Conservation (phyloP, 2,329 filamentous ascomycete genomes). For the Aspergillus proliferans region DNA sequence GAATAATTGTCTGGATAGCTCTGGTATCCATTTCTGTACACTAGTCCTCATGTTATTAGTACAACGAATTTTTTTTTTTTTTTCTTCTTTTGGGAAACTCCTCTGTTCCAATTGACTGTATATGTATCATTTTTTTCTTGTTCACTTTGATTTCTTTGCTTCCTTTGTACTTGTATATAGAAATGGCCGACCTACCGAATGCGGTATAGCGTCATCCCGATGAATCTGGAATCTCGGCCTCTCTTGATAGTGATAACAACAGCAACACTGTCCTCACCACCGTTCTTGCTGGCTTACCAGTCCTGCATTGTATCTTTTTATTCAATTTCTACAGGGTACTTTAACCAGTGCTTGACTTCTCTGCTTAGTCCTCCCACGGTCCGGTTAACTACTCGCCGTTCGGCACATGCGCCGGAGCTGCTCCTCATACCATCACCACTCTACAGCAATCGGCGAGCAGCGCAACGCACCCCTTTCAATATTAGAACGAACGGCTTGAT, state of each 20-base stretch:
- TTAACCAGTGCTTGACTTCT: background rate
- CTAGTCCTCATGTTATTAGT: background rate
- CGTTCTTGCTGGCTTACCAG: too few relatives aligned
- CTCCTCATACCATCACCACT: conserved; percentile 14
- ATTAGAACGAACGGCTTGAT: conserved; percentile 31
- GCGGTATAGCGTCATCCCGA: background rate
- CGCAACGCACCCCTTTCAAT: conserved; percentile 15
- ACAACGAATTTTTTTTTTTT: background rate
- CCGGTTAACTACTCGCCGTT: too few relatives aligned
- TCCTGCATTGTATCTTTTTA: background rate
- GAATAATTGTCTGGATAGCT: background rate
- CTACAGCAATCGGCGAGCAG: conserved; percentile 21
- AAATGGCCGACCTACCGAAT: background rate
- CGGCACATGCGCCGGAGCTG: conserved; percentile 24
- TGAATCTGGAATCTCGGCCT: background rate
- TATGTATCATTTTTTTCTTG: background rate
- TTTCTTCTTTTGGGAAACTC: background rate
- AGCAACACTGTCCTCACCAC: too few relatives aligned
- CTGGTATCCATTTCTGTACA: background rate
- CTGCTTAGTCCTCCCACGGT: too few relatives aligned
- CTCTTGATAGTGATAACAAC: too few relatives aligned
- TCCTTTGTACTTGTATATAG: background rate
- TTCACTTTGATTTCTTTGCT: background rate
- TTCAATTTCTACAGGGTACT: background rate
- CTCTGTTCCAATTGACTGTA: background rate